Base-by-base conservation (phyloP, 768 basidiomycete species). In the Clathrus columnatus region DNA sequence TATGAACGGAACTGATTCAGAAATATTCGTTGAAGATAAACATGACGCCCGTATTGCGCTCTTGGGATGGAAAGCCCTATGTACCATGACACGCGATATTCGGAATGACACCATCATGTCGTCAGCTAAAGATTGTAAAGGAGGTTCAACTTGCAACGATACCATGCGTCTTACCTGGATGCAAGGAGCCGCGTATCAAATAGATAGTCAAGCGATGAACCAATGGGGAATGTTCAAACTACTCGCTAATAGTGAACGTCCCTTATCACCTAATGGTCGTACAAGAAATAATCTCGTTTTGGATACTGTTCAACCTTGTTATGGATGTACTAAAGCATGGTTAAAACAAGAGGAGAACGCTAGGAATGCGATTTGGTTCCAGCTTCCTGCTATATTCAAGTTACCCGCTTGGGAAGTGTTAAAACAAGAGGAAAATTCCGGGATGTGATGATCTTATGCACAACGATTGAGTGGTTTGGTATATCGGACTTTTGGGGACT, bases 341-440 rank as follows among this genome's bases (percentile, higher is more conserved):
- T 51, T 57, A 41, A 43, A 27, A 32, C 16, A 11, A 16, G 45
- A 62, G 14, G 21, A 28, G 1, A 45, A 52, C 16, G 62, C 44
- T 21, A 51, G 55, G 29, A 36, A 60, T 29, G 49, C 21, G 6
- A 28, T 62, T 5, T 67, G 65, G 64, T 41, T 60, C 7, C 27
- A 55, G 8, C 50, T 66, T 7, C 62, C 66, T 7, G 17, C 32
- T 20, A n/a, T 57, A 1, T 67, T 62, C 48, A 59, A 57, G 8
- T 58, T 67, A 7, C 60, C 64, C 3, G 11, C 57, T 11, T 65
- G 65, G 64, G n/a, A 50, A 16, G 63, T 54, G 30, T 28, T 64
- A 5, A 32, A 59, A 52, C 50, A 62, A 21, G 51, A 50, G 10
- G 36, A 36, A 8, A n/a, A 36, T n/a, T n/a, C n/a, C n/a, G n/a